Conservation (phyloP, 768 basidiomycete genomes). For the Suillus subluteus region DNA sequence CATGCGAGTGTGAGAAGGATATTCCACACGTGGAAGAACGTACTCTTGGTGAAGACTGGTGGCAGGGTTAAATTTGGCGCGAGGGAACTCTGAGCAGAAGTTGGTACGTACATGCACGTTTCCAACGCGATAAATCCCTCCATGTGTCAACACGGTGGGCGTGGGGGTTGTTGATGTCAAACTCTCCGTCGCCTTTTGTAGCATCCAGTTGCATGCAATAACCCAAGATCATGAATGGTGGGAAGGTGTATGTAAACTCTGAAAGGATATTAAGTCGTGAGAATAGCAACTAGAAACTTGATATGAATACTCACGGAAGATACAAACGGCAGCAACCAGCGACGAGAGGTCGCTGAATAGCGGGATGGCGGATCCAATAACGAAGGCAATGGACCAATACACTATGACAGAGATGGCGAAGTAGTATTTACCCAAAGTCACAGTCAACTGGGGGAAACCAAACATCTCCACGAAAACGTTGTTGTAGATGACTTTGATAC, state of each 20-base stretch:
- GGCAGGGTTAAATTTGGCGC: conserved; percentile 7
- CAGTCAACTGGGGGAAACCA: conserved; percentile 53
- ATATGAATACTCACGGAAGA: conserved; percentile 45
- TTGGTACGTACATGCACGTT: conserved; percentile 30
- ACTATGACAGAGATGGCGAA: conserved; percentile 29
- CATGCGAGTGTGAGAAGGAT: conserved; percentile 48
- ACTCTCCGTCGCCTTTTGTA: conserved; percentile 25
- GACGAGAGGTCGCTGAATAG: conserved; percentile 58
- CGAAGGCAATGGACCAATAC: conserved; percentile 44
- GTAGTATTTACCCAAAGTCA: conserved; percentile 32
- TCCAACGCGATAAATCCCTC: conserved; percentile 32
- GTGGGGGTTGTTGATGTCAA: conserved; percentile 30
- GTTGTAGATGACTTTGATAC: conserved; percentile 61
- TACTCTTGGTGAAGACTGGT: conserved; percentile 31
- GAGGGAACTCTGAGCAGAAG: neutral
- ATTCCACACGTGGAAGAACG: conserved; percentile 57
- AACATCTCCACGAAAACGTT: conserved; percentile 54
- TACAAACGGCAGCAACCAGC: conserved; percentile 61
- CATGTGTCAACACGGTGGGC: conserved; percentile 34
- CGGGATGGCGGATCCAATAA: conserved; percentile 62
- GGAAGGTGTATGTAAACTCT: conserved; percentile 44
- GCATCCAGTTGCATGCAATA: conserved; percentile 35
- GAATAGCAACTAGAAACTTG: conserved; percentile 40
- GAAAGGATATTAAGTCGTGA: conserved; percentile 32
- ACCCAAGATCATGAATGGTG: conserved; percentile 40